Evolutionary conservation across 306 rosid genomes (phyloP), one percentile per base, ranked within the genome.

Genomic region (Cucurbita ficifolia): DNA sequence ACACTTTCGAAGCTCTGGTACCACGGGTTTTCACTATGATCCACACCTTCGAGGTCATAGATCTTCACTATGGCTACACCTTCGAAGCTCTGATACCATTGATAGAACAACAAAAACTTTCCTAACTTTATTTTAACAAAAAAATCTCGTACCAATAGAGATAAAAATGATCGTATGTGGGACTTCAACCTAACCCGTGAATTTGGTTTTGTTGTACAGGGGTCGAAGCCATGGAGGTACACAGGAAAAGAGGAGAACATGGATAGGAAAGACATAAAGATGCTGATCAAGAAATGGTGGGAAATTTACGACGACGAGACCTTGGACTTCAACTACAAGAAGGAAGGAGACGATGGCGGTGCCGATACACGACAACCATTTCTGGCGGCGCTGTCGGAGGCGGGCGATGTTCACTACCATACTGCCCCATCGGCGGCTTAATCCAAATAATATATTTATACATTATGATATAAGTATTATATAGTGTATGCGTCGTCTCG

Each of bases 211-310:
- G 18, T 5, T 14, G 7, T 5, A 4, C 18, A 92, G 96, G 98
- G 96, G 0, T 92, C 96, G 7, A 92, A 92, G 81, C 98, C 98
- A 0, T 92, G 98, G 96, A 92, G 91, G 83, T 92, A 71, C 72
- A 92, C 92, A 0, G 96, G 98, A 8, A 68, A 86, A 53, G 98
- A 87, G 43, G 76, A 83, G 74, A 92, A 88, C 80, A 92, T 92
- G 98, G 84, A 90, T 0, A 84, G 96, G 59, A 88, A 88, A 77
- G 98, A 92, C 29, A 86, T 92, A 0, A 87, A 92, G 78, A 82
- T 83, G 80, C 33, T 92, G 6, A 91, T 92, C 53, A 68, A 82
- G 75, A 90, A 86, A 49, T 92, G 96, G 98, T 69, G 92, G 92
- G 96, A 92, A 0, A 77, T 90, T 0, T 86, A 90, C 39, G 79